A percentile compares a stretch with the other conserved stretches of the same genome.
phyloP scores from a whole-genome alignment of 2,329 filamentous ascomycete species.

The Pseudopithomyces maydicus region DNA sequence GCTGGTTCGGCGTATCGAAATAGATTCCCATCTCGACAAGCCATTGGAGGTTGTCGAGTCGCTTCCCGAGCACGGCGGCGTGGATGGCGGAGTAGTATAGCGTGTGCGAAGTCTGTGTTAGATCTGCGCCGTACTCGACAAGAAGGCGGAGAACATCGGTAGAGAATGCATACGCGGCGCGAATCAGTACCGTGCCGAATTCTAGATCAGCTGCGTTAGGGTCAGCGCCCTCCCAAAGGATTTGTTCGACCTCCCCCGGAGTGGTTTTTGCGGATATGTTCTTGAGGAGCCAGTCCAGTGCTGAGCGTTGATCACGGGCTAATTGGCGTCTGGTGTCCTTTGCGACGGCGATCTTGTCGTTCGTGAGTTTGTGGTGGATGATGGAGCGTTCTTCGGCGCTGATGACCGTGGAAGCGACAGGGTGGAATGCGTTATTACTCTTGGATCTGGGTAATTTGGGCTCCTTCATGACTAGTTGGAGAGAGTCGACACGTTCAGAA shows the following conservation, averaged over 20 bases:
- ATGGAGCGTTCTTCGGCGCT: constrained; percentile 31
- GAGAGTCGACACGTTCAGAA: constrained; percentile 1
- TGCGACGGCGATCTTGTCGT: constrained; percentile 35
- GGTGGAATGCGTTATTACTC: constrained; percentile 12
- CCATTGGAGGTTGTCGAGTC: constrained; percentile 32
- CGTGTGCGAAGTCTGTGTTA: constrained; percentile 22
- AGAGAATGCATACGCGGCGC: constrained; percentile 34
- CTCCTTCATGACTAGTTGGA: constrained; percentile 1
- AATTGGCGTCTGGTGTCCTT: constrained; percentile 32
- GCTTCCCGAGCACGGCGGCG: constrained; percentile 32
- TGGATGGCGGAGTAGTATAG: constrained; percentile 34
- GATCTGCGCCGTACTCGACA: constrained; percentile 38
- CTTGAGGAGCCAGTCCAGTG: constrained; percentile 34
- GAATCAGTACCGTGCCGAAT: constrained; percentile 35
- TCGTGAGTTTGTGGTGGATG: constrained; percentile 30
- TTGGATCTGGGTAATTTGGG: constrained; percentile 15
- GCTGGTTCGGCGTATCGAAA: constrained; percentile 29
- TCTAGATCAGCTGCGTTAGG: constrained; percentile 35
- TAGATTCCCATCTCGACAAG: constrained; percentile 31
- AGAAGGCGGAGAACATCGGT: constrained; percentile 27
- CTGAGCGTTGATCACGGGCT: constrained; percentile 27
- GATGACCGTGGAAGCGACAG: constrained; percentile 24
- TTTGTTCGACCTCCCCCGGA: constrained; percentile 28
- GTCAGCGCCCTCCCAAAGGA: constrained; percentile 38
- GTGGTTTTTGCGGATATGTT: constrained; percentile 32